Base-by-base conservation (phyloP, 2,329 filamentous ascomycete genomes). In the Chaetothyriales sp. region DNA sequence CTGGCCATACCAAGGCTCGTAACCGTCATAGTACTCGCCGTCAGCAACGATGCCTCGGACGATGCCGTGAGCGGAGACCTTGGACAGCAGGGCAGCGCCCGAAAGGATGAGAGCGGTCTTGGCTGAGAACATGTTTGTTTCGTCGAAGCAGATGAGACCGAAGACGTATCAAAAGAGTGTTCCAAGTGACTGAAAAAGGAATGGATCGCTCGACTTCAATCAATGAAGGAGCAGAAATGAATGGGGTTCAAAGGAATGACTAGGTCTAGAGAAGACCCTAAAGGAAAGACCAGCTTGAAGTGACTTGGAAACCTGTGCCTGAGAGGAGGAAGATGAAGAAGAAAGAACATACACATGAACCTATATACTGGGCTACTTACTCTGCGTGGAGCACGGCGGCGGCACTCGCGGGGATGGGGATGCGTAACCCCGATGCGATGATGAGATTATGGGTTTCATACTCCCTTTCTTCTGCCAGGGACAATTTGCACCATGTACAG, bases 21-120 rank as follows among this genome's bases (percentile, higher is more conserved):
- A 73, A 45, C 71, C 71, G 22, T 58, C 56, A 51, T 68, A 65
- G 57, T 44, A 53, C 18, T 53, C 36, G 4, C 50, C 64, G 65
- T 43, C 67, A 64, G 59, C 63, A 56, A 66, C 67, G 70, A 52
- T 62, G 26, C 49, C 49, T 15, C 12, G 18, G 18, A 69, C 65
- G 48, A 61, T 65, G 46, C 67, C 67, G 56, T 69, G 67, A 45
- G 63, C 67, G 51, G 63, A 42, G 15, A 43, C 47, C 15, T 39
- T 39, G 10, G 32, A 39, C 32, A 39, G 32, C 12, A 39, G 32
- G 32, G 32, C 32, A 39, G 15, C 15, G 32, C 32, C 32, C 32
- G 32, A 39, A 39, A 39, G 12, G 15, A 39, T 15, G 32, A 39
- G 5, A 15, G 32, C 32, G 12, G 9, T 15, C 32, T 39, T 39